phyloP scores from a whole-genome alignment of 768 basidiomycete species.

The Mycena vulgaris region DNA sequence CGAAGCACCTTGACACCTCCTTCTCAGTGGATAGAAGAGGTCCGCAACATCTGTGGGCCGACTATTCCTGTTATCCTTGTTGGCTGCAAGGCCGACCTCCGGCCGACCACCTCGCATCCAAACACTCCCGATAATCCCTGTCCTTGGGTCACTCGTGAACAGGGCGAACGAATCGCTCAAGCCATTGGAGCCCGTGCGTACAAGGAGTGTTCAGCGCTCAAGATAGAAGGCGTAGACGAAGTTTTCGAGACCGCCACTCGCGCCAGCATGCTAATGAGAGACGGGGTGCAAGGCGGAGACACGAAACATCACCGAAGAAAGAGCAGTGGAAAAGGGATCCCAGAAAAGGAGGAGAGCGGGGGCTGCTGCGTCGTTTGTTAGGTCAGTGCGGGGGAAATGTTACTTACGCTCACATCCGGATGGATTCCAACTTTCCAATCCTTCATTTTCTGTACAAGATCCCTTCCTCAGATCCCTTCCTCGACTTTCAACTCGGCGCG shows the following conservation, averaged over 20 bases:
- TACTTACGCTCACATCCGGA: slow-evolving; percentile 17
- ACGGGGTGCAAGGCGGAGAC: slow-evolving; percentile 72
- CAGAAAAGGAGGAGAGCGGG: slow-evolving; percentile 62
- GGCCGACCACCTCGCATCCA: slow-evolving; percentile 69
- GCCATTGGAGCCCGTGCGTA: slow-evolving; percentile 94
- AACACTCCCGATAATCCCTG: slow-evolving; percentile 61
- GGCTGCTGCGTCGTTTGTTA: slow-evolving; percentile 83
- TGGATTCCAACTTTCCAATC: slow-evolving; percentile 15
- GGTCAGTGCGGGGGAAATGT: slow-evolving; percentile 33
- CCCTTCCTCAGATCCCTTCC: slow-evolving; percentile 9
- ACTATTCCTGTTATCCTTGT: slow-evolving; percentile 95
- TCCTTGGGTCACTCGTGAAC: slow-evolving; percentile 78
- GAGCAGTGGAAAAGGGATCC: slow-evolving; percentile 63
- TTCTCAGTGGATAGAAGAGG: slow-evolving; percentile 96
- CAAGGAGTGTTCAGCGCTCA: slow-evolving; percentile 94
- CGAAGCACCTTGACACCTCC: slow-evolving; percentile 27
- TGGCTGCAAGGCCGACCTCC: slow-evolving; percentile 95
- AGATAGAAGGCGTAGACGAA: slow-evolving; percentile 94
- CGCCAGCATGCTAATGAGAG: slow-evolving; percentile 96
- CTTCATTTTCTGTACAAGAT: slow-evolving; percentile 31
- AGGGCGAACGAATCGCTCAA: slow-evolving; percentile 87
- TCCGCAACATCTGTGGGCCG: slow-evolving; percentile 94
- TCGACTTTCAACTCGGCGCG: slow-evolving; percentile 30
- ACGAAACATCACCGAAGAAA: slow-evolving; percentile 67
- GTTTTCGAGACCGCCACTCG: slow-evolving; percentile 98